Evolutionary conservation across 2,329 filamentous ascomycete species (phyloP).

Genomic region (Pseudopyrenochaeta lycopersici): DNA sequence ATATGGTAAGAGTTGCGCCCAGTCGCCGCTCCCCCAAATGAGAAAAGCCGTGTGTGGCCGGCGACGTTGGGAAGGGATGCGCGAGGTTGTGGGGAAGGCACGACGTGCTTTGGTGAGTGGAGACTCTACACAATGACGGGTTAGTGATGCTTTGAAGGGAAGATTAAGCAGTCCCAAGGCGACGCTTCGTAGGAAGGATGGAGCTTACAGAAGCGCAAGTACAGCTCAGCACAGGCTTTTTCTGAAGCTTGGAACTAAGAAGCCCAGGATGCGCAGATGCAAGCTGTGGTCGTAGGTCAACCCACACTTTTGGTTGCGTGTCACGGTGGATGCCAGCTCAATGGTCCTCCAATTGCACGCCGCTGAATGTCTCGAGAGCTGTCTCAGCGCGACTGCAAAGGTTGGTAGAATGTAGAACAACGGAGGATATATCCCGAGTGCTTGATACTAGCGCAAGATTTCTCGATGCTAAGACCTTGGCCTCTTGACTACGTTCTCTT

Average conservation of each 20-base stretch:
- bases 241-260: constrained; percentile 25
- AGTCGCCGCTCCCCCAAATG: constrained; percentile 57
- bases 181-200: constrained; percentile 5
- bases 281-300: constrained; percentile 5
- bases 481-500: no score
- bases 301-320: background rate
- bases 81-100: constrained; percentile 18
- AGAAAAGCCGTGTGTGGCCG: constrained; percentile 29
- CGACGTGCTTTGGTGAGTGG: constrained; percentile 3
- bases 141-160: constrained; percentile 14
- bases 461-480: constrained; percentile 21
- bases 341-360: constrained; percentile 24
- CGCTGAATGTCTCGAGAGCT: background rate
- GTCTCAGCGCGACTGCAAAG: constrained; percentile 3
- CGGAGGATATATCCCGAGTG: constrained; percentile 8
- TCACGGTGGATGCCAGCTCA: constrained; percentile 14
- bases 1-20: constrained; percentile 56
- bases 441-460: constrained; percentile 16
- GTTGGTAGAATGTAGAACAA: constrained; percentile 10
- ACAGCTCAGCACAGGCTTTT: constrained; percentile 22
- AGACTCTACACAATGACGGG: background rate
- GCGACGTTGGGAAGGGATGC: constrained; percentile 15
- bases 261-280: constrained; percentile 15
- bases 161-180: constrained; percentile 19
- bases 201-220: constrained; percentile 22